phyloP scores from a whole-genome alignment of 2,329 filamentous ascomycete genomes.

The Trichoderma simmonsii region DNA sequence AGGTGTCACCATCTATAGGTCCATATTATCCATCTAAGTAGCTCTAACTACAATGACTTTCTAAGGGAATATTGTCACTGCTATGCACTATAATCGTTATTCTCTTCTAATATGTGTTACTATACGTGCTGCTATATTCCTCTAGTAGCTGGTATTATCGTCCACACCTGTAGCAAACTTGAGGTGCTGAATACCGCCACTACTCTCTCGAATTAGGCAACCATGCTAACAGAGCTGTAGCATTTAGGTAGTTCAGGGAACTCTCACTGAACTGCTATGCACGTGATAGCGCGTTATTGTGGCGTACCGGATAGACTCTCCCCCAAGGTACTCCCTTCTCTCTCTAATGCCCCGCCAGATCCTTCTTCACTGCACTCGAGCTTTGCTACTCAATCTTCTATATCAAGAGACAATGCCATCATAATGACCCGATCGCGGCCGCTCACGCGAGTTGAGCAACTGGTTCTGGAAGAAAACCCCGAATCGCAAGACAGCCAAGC shows the following conservation, averaged over 20 bases:
- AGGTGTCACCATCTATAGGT: neutral
- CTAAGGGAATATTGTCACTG: neutral
- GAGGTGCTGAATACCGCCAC: neutral
- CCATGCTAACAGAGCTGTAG: neutral
- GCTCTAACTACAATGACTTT: neutral
- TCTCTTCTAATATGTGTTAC: neutral
- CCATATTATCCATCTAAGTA: neutral
- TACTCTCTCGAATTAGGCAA: neutral
- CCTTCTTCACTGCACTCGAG: neutral
- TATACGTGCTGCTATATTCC: neutral
- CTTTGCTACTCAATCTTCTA: neutral
- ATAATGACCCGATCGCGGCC: slow-evolving; percentile 31
- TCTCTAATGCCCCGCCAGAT: neutral
- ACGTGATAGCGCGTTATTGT: slow-evolving; percentile 32
- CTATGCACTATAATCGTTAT: too few species aligned
- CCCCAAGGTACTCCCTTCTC: neutral
- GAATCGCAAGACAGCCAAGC: slow-evolving; percentile 46
- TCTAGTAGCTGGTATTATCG: neutral
- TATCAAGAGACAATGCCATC: slow-evolving; percentile 19
- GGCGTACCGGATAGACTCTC: neutral
- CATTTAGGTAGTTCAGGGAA: neutral
- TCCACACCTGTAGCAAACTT: too few species aligned
- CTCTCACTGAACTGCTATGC: slow-evolving; percentile 1
- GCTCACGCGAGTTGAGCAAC: slow-evolving; percentile 29
- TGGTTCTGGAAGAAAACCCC: slow-evolving; percentile 30